These are phyloP conservation scores for Naganishia antarctica DNA, from an alignment of 768 basidiomycete genomes.

Conservation along the genomic window DNA sequence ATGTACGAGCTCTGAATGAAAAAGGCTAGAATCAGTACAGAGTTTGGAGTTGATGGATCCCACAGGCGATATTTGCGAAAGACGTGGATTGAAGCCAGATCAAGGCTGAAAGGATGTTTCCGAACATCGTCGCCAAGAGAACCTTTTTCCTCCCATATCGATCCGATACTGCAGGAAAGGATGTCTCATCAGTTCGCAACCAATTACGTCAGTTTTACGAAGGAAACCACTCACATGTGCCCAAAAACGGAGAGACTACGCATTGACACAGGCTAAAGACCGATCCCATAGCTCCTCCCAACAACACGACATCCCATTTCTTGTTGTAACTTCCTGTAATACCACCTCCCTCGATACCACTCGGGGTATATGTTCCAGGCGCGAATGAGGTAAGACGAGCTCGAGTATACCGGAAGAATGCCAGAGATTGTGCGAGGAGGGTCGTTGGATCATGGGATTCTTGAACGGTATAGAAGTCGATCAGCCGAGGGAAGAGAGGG, in stretches of 20 bases:
- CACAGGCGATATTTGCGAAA: conserved; percentile 54
- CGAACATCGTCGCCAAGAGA: conserved; percentile 80
- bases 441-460: conserved; percentile 67
- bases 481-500: conserved; percentile 96
- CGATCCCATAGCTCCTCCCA: conserved; percentile 86
- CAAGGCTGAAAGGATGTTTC: conserved; percentile 84
- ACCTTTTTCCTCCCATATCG: conserved; percentile 80
- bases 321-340: conserved; percentile 45
- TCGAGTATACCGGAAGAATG: conserved; percentile 63
- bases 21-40: neutral
- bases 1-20: conserved; percentile 62
- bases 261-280: conserved; percentile 49
- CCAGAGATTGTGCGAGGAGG: conserved; percentile 67
- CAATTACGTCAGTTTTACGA: neutral
- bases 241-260: conserved; percentile 73
- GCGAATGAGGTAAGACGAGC: conserved; percentile 58
- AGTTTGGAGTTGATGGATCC: neutral
- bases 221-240: conserved; percentile 49
- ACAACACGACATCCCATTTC: conserved; percentile 87
- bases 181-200: neutral
- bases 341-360: conserved; percentile 1
- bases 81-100: conserved; percentile 88
- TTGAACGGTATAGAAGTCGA: conserved; percentile 83
- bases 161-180: conserved; percentile 74
- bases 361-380: conserved; percentile 55